Base-by-base conservation (phyloP, 805 yeast species). In the Barnettozyma populi region DNA sequence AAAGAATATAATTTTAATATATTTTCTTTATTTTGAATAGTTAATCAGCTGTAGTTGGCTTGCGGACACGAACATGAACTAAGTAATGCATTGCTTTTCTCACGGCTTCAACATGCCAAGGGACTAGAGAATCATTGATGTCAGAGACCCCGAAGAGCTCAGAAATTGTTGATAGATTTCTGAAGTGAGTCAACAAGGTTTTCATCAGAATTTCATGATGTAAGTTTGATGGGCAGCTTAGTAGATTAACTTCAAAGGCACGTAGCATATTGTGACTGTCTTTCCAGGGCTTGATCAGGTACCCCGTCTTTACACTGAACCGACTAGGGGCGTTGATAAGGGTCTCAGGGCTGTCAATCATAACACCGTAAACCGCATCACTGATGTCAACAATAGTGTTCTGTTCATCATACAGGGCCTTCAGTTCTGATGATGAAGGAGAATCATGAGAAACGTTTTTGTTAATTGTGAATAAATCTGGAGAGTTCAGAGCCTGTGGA, bases 71-170 rank as follows among this genome's bases (percentile, higher is more conserved):
- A 4, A 84, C 62, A 61, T 85, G 89, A 1, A 79, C 77, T 47
- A 86, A 62, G 43, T 74, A 75, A 43, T 74, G 78, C 57, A 86
- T 63, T 53, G 79, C 70, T 55, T 80, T 84, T 27, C 77, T 72
- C 10, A 86, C 94, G 0, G 89, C 81, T 13, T 76, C 64, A 21
- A 86, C 73, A 61, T 86, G 92, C 84, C 90, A 83, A 23, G 95
- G 95, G 2, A 80, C 69, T 35, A 81, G 64, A 0, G 76, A 67
- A 13, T 62, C 60, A 4, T 55, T 57, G 6, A 64, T 61, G 23
- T 60, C 62, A 4, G 66, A 57, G 5, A 66, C 65, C 7, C 71
- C 69, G 51, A 65, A 69, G 13, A 61, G 53, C 21, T 74, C 74
- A 56, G 46, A 67, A 45, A 52, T 64, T 55, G 51, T 64, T 1